phyloP scores from a whole-genome alignment of 192 early-diverging fungal species.

The Coemansia sp. region DNA sequence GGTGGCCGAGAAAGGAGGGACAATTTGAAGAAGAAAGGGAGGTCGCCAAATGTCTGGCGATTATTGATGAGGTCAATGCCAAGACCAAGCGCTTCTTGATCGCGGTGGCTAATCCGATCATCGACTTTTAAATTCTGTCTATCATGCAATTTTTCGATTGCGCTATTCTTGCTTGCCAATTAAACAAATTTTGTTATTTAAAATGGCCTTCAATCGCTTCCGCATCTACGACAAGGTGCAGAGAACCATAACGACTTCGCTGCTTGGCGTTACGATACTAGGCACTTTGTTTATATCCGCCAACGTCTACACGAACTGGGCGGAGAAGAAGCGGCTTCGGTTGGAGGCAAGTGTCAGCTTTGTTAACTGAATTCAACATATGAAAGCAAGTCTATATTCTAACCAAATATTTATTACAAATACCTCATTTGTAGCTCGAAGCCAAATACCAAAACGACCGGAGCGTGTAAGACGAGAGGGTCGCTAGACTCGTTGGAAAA shows the following conservation, averaged over 20 bases:
- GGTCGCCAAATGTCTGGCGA: not conserved
- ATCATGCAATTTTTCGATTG: too few relatives aligned
- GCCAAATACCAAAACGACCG: not conserved
- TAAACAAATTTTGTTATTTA: not conserved
- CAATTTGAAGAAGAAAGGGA: not conserved
- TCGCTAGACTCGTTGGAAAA: constrained; percentile 16
- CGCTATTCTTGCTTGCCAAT: not conserved
- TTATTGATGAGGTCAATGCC: not conserved
- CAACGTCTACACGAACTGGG: constrained; percentile 51
- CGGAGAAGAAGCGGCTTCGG: constrained; percentile 42
- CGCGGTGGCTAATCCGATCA: not conserved
- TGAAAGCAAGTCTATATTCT: not conserved
- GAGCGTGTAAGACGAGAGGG: not conserved
- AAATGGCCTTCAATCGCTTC: constrained; percentile 50
- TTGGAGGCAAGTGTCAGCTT: constrained; percentile 24
- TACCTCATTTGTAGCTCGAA: not conserved
- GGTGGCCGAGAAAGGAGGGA: not conserved
- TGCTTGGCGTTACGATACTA: constrained; percentile 30
- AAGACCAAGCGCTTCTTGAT: not conserved
- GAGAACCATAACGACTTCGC: constrained; percentile 20
- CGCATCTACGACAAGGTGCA: constrained; percentile 48
- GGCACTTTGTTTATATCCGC: constrained; percentile 32
- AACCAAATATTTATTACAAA: not conserved
- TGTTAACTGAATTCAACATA: not conserved
- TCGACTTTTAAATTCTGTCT: not conserved